Conservation (phyloP, 179 eudicot genomes). For the Silene vulgaris region DNA sequence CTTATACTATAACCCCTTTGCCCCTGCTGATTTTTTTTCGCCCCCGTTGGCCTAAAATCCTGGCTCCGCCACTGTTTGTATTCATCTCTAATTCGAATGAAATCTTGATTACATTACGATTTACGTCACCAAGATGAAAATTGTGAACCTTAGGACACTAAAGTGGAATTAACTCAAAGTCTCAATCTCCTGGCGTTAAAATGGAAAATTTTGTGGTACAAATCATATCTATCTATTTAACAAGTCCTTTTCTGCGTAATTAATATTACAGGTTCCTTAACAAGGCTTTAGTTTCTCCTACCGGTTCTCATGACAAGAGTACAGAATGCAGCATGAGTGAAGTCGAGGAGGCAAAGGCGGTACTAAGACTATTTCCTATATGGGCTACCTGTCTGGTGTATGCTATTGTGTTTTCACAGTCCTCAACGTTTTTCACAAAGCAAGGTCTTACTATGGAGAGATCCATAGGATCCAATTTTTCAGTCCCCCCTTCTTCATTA, state of each 20-base stretch:
- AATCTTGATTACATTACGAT: background rate
- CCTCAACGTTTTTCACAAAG: conserved; percentile 62
- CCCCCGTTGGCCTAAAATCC: too few species aligned
- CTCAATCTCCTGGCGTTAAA: background rate
- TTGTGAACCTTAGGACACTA: background rate
- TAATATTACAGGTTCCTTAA: conserved; percentile 41
- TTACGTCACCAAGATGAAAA: conserved; percentile 5
- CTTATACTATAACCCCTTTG: too few species aligned
- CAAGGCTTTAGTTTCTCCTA: conserved; percentile 49
- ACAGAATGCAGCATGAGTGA: conserved; percentile 38
- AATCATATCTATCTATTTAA: background rate
- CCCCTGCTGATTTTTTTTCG: too few species aligned
- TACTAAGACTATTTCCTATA: conserved; percentile 53
- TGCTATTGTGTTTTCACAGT: conserved; percentile 53
- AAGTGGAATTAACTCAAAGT: background rate
- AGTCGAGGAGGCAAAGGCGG: conserved; percentile 60
- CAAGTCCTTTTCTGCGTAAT: background rate
- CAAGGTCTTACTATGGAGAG: conserved; percentile 70
- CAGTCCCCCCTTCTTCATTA: conserved; percentile 60
- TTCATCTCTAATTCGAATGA: background rate
- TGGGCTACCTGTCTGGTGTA: conserved; percentile 55
- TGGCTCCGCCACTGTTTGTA: too few species aligned
- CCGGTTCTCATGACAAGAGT: conserved; percentile 26
- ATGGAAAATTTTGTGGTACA: background rate
- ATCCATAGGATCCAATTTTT: conserved; percentile 38